Conservation (phyloP, 2,329 filamentous ascomycete genomes). For the Chrysoporthe puriensis region DNA sequence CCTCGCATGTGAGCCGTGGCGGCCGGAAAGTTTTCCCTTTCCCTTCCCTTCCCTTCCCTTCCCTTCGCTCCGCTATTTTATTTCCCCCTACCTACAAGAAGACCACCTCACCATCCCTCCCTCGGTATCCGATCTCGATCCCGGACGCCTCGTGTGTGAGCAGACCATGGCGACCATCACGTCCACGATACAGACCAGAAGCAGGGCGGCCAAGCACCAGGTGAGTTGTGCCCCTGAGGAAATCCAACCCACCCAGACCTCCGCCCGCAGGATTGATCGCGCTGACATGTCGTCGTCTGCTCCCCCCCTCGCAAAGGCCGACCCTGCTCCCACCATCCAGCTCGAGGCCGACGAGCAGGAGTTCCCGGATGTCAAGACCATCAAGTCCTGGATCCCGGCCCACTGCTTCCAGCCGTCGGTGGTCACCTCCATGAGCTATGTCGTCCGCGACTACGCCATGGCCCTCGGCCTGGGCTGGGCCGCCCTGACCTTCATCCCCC, state of each 20-base stretch:
- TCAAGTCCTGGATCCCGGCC: constrained; percentile 58
- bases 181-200: constrained; percentile 27
- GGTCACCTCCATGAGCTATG: constrained; percentile 56
- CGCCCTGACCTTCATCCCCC: constrained; percentile 58
- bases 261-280: background rate
- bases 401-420: constrained; percentile 64
- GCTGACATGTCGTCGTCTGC: constrained; percentile 7
- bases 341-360: constrained; percentile 28
- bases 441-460: constrained; percentile 59
- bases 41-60: background rate
- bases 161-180: constrained; percentile 22
- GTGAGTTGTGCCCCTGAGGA: constrained; percentile 9
- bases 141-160: background rate
- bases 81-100: background rate
- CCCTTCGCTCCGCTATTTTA: background rate
- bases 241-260: background rate
- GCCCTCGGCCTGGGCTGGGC: constrained; percentile 52
- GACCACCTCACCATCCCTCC: background rate
- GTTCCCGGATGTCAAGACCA: constrained; percentile 53
- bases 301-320: constrained; percentile 7
- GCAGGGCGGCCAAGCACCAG: constrained; percentile 24
- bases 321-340: constrained; percentile 15
- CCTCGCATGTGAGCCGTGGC: background rate
- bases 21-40: background rate
- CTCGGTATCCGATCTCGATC: background rate